These are phyloP conservation scores for Haberlea rhodopensis DNA, from an alignment of 257 asterid genomes.

Conservation along the genomic window DNA sequence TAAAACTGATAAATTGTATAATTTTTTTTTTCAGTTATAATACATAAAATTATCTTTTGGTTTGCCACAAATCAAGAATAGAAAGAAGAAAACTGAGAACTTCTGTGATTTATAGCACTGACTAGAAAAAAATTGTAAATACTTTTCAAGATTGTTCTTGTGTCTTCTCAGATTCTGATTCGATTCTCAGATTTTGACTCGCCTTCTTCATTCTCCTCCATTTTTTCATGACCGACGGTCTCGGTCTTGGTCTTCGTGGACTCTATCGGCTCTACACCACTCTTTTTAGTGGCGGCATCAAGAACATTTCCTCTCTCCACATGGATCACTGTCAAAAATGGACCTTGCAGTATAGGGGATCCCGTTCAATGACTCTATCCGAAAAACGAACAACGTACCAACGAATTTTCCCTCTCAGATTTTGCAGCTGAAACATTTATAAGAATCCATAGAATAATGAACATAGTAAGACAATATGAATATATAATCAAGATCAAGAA, in stretches of 20 bases:
- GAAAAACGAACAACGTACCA: conserved; percentile 25
- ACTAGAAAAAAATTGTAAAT: not conserved
- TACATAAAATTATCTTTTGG: too few species aligned
- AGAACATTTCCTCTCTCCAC: conserved; percentile 54
- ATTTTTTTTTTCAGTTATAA: not conserved
- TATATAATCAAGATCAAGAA: not conserved
- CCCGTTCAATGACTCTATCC: conserved; percentile 33
- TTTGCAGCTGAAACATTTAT: conserved; percentile 35
- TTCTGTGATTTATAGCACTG: not conserved
- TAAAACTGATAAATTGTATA: not conserved
- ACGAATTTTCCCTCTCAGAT: conserved; percentile 35
- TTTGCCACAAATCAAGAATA: not conserved
- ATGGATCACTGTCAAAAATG: conserved; percentile 48
- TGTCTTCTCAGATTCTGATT: conserved; percentile 29
- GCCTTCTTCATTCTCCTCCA: conserved; percentile 22
- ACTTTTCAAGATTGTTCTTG: conserved; percentile 24
- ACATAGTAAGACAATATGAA: not conserved
- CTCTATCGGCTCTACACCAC: conserved; percentile 19
- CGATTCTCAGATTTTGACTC: conserved; percentile 15
- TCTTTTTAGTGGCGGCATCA: conserved; percentile 41
- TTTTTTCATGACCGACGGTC: not conserved
- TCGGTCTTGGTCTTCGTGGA: conserved; percentile 21
- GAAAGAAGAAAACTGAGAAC: not conserved
- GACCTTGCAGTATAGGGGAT: conserved; percentile 44
- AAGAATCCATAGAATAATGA: not conserved